A percentile compares a stretch with the other conserved stretches of the same genome.
phyloP scores from a whole-genome alignment of 495 filamentous ascomycete genomes.

The Penicillium lagena region DNA sequence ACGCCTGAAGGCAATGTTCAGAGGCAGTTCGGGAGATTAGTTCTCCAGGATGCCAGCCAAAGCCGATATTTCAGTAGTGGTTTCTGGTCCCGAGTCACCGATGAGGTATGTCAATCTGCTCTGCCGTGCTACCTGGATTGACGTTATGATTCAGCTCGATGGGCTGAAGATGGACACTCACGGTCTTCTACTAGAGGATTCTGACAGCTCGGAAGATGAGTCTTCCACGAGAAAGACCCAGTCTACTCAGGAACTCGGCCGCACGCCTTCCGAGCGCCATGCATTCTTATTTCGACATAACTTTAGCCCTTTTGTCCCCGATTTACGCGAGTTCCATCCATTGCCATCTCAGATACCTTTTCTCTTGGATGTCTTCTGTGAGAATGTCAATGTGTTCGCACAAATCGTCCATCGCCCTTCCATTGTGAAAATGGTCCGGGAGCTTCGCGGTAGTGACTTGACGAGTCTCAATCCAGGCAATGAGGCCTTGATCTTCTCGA shows the following conservation, averaged over 20 bases:
- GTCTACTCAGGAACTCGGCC: conserved; percentile 31
- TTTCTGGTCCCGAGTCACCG: conserved; percentile 48
- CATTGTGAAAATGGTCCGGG: conserved; percentile 36
- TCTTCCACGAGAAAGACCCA: conserved; percentile 14
- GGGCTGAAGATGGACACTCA: conserved; percentile 32
- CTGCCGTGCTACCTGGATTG: neutral
- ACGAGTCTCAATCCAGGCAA: conserved; percentile 32
- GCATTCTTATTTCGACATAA: conserved; percentile 49
- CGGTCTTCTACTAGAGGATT: conserved; percentile 19
- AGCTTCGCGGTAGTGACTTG: conserved; percentile 24
- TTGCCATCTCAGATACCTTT: conserved; percentile 46
- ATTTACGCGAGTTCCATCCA: conserved; percentile 41
- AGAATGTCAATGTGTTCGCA: conserved; percentile 46
- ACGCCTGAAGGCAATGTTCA: conserved; percentile 13
- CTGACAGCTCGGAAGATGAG: conserved; percentile 38
- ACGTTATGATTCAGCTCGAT: conserved; percentile 26
- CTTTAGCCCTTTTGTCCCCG: conserved; percentile 18
- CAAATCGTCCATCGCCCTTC: conserved; percentile 49
- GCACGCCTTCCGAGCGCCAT: conserved; percentile 42
- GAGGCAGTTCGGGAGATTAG: conserved; percentile 32
- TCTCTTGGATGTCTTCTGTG: conserved; percentile 42
- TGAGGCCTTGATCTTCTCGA: conserved; percentile 53
- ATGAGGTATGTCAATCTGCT: conserved; percentile 36
- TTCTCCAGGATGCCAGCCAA: conserved; percentile 31
- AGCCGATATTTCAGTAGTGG: conserved; percentile 45